Percentiles rank a stretch among this genome's conserved stretches.
Conservation (phyloP, 305 asterid genomes). For the Petunia hybrid region DNA sequence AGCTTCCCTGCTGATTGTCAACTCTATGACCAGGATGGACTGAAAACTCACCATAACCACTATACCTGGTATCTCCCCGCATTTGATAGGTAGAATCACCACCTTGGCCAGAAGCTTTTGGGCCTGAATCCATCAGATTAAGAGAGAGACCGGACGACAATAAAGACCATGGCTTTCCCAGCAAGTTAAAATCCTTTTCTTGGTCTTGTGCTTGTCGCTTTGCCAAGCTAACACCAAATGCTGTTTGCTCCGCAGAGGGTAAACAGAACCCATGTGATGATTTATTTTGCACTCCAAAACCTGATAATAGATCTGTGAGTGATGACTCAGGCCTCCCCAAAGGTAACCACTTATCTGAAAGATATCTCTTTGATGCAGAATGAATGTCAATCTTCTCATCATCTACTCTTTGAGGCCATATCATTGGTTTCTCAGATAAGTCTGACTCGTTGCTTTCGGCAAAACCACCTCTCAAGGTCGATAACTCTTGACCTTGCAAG, state of each 20-base stretch:
- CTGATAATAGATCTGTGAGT: conserved; percentile 72
- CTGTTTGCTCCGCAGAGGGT: conserved; percentile 55
- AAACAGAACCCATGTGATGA: conserved; percentile 48
- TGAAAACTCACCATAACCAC: conserved; percentile 57
- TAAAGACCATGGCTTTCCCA: conserved; percentile 62
- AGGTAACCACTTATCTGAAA: conserved; percentile 69
- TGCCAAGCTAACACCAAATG: conserved; percentile 32
- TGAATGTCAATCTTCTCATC: conserved; percentile 58
- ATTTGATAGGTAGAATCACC: conserved; percentile 51
- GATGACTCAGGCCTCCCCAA: conserved; percentile 72
- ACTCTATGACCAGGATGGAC: conserved; percentile 52
- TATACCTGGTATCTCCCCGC: conserved; percentile 59
- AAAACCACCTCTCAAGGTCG: conserved; percentile 71
- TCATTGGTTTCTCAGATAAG: conserved; percentile 62
- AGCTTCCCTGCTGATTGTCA: conserved; percentile 60
- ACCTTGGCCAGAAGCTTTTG: conserved; percentile 51
- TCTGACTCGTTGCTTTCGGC: conserved; percentile 68
- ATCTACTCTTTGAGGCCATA: conserved; percentile 60
- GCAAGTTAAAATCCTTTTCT: conserved; percentile 58
- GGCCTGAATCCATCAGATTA: conserved; percentile 66
- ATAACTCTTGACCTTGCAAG: conserved; percentile 90
- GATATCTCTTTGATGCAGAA: conserved; percentile 63
- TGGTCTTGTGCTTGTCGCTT: conserved; percentile 55
- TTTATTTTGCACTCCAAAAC: conserved; percentile 66
- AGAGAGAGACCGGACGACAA: conserved; percentile 67